Percentiles rank a stretch among this genome's conserved stretches.
Conservation (phyloP, 345 rosid species). For the Salix koriyanagi region DNA sequence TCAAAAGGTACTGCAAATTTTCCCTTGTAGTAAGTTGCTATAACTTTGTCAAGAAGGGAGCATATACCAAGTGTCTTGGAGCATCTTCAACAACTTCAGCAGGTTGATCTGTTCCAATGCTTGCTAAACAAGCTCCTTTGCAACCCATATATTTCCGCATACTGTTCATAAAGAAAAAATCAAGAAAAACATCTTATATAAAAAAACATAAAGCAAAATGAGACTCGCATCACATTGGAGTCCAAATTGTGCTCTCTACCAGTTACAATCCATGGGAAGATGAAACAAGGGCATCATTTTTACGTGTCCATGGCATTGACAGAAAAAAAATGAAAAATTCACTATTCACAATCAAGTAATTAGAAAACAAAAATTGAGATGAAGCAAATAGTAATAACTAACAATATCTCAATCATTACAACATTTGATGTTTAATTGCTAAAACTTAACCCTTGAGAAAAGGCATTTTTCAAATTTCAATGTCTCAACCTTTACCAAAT, state of each 20-base stretch:
- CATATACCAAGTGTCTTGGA: conserved; percentile 70
- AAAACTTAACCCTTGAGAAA: too few relatives aligned
- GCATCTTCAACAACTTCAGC: conserved; percentile 90
- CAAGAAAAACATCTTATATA: neutral
- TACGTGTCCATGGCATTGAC: too few relatives aligned
- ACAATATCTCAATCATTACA: too few relatives aligned
- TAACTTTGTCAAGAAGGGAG: conserved; percentile 5
- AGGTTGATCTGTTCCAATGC: conserved; percentile 85
- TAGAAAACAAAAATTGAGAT: too few relatives aligned
- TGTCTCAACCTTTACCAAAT: too few relatives aligned
- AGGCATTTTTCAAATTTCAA: too few relatives aligned
- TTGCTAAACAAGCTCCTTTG: conserved; percentile 81
- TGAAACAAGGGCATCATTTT: too few relatives aligned
- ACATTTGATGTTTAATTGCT: too few relatives aligned
- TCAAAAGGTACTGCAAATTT: neutral
- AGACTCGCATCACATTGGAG: neutral
- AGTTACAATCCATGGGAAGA: too few relatives aligned
- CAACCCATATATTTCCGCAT: conserved; percentile 81
- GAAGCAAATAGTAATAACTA: too few relatives aligned
- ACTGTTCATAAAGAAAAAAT: conserved; percentile 30
- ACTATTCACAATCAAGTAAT: too few relatives aligned
- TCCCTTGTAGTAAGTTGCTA: neutral
- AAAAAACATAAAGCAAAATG: neutral
- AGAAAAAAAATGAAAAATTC: too few relatives aligned
- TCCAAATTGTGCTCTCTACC: neutral